Conservation (phyloP, 257 asterid genomes). For the Ophiorrhiza pumila region DNA sequence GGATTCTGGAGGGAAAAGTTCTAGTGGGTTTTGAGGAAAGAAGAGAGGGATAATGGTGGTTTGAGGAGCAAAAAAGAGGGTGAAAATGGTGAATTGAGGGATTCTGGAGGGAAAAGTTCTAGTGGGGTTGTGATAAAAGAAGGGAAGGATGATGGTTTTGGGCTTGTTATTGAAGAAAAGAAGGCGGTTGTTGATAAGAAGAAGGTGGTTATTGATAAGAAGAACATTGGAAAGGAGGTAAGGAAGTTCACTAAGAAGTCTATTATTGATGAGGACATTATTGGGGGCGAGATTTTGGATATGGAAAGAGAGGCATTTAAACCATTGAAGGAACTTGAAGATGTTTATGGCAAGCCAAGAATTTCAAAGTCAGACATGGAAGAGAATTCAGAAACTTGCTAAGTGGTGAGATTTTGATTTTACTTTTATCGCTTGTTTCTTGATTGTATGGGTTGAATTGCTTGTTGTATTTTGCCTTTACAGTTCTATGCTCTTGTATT, state of each 20-base stretch:
- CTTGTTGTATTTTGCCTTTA: no score
- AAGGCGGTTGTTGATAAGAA: no score
- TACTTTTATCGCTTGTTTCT: background rate
- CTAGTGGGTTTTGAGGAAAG: background rate
- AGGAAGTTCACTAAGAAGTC: slow-evolving; percentile 18
- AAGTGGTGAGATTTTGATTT: slow-evolving; percentile 53
- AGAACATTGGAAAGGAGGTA: slow-evolving; percentile 15
- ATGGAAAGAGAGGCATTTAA: slow-evolving; percentile 79
- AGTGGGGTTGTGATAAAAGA: no score
- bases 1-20: no score
- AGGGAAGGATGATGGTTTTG: no score
- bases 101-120: no score
- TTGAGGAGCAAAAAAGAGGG: background rate
- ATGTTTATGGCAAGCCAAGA: slow-evolving; percentile 48
- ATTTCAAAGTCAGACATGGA: slow-evolving; percentile 80
- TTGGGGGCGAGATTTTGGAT: slow-evolving; percentile 10
- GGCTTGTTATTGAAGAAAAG: slow-evolving; percentile 10
- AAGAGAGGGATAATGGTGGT: no score
- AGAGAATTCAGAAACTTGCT: slow-evolving; percentile 89
- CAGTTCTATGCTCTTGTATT: background rate
- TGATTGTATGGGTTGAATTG: background rate
- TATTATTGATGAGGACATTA: slow-evolving; percentile 5
- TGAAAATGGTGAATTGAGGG: no score
- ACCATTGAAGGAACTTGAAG: slow-evolving; percentile 43
- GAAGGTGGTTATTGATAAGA: slow-evolving; percentile 18